A percentile compares a stretch with the other conserved stretches of the same genome.
Evolutionary conservation across 106 monocot genomes (phyloP).

Genomic region (Allium sativum): DNA sequence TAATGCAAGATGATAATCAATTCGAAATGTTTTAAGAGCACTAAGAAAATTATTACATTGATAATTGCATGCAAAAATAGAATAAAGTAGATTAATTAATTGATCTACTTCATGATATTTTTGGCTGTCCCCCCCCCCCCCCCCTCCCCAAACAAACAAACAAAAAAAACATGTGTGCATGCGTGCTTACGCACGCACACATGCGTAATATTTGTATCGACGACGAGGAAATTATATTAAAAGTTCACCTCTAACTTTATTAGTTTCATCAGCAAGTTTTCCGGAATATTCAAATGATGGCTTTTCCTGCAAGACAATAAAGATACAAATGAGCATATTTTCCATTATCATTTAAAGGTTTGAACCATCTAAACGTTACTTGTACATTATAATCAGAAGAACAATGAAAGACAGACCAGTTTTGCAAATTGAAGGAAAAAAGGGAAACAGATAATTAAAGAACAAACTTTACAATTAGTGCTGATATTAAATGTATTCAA

Average conservation of each 20-base stretch:
- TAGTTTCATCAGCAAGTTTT: conserved; percentile 98
- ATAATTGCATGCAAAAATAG: too few species aligned
- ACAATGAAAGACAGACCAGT: neutral
- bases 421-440: too few species aligned
- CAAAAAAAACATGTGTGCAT: too few species aligned
- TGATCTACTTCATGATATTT: too few species aligned
- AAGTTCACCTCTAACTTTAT: conserved; percentile 66
- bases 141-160: too few species aligned
- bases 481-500: neutral
- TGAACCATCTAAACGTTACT: neutral
- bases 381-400: neutral
- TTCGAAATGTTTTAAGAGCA: too few species aligned
- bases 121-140: too few species aligned
- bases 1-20: too few species aligned
- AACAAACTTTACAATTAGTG: neutral
- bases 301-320: conserved; percentile 52
- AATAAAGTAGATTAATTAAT: too few species aligned
- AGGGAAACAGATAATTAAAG: neutral
- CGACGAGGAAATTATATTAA: neutral
- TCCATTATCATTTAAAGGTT: neutral
- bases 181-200: too few species aligned
- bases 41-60: too few species aligned
- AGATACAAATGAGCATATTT: neutral
- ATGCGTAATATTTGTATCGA: too few species aligned
- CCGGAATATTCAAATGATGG: conserved; percentile 97